Conservation (phyloP, 768 basidiomycete species). For the Boletus rufocinnamomeus region DNA sequence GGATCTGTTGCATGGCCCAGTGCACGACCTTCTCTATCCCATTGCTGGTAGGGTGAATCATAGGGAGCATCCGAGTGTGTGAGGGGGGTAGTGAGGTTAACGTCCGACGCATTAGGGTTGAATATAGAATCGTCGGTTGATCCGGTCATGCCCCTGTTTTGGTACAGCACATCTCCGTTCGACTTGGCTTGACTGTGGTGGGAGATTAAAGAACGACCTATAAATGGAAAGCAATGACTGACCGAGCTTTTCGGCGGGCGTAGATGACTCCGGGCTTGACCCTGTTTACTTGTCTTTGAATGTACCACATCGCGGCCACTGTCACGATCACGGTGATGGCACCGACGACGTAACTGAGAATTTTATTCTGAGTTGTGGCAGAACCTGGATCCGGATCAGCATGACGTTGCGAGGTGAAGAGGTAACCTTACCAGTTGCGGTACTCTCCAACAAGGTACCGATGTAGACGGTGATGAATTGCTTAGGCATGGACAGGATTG, state of each 20-base stretch:
- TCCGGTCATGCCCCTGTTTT: conserved; percentile 30
- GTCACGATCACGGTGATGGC: conserved; percentile 72
- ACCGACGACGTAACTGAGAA: conserved; percentile 70
- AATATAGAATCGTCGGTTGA: conserved; percentile 36
- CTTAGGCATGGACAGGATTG: conserved; percentile 83
- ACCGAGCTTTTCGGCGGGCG: conserved; percentile 71
- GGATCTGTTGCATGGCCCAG: conserved; percentile 49
- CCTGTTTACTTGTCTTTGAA: conserved; percentile 67
- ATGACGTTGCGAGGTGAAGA: not conserved
- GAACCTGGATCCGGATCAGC: conserved; percentile 20
- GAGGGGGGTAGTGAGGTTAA: conserved; percentile 40
- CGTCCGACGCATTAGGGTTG: conserved; percentile 41
- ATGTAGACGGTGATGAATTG: conserved; percentile 92
- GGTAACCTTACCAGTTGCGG: conserved; percentile 35
- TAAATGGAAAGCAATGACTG: conserved; percentile 11
- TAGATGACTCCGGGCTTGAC: conserved; percentile 70
- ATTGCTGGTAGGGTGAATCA: conserved; percentile 45
- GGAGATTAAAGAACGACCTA: conserved; percentile 6
- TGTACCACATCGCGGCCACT: conserved; percentile 80
- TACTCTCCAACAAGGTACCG: conserved; percentile 69
- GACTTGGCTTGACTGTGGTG: conserved; percentile 55
- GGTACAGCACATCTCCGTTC: conserved; percentile 34
- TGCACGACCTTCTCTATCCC: conserved; percentile 53
- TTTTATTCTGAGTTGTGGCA: conserved; percentile 47
- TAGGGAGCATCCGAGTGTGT: conserved; percentile 34